Base-by-base conservation (phyloP, 306 rosid genomes). In the Acacia confusa region DNA sequence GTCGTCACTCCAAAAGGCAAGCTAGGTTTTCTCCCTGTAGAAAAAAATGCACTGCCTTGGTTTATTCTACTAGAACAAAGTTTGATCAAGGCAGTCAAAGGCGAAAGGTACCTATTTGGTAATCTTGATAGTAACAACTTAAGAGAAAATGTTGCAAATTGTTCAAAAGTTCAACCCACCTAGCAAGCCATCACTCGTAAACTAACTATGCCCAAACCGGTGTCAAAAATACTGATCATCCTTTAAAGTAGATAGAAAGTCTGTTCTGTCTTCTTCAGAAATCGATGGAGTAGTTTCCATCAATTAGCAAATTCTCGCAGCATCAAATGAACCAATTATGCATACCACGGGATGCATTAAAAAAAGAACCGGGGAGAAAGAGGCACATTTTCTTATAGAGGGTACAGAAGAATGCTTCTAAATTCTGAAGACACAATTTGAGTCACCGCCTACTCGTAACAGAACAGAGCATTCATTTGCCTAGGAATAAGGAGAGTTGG, bases 361-460 rank as follows among this genome's bases (percentile, higher is more conserved):
- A 19, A 19, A 74, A 64, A 50, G 65, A 82, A 48, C 7, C 44
- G 28, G 30, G 76, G 75, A 60, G 32, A 70, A 79, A 69, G 81
- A n/a, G 57, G 50, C 61, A 76, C 34, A 0, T 4, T 55, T 72
- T 70, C 38, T 50, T 27, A 74, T n/a, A 11, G 13, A 52, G 17
- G 19, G 76, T 12, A 22, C 20, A 17, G 1, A 38, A 20, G 2
- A 24, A 32, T 40, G 22, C 44, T 74, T 74, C 25, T 44, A 2
- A 19, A 22, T 78, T 74, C 20, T 36, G 10, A 24, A 27, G 1
- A 48, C 75, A 40, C 60, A 78, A 75, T 36, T 77, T 15, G 22
- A 58, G 60, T 32, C 17, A 47, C 57, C 40, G n/a, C 53, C 17
- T 50, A 70, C 43, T 40, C 30, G 41, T 61, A 50, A 57, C 57